These are phyloP conservation scores for Tylopilus sp. DNA, from an alignment of 768 basidiomycete species.

Conservation along the genomic window DNA sequence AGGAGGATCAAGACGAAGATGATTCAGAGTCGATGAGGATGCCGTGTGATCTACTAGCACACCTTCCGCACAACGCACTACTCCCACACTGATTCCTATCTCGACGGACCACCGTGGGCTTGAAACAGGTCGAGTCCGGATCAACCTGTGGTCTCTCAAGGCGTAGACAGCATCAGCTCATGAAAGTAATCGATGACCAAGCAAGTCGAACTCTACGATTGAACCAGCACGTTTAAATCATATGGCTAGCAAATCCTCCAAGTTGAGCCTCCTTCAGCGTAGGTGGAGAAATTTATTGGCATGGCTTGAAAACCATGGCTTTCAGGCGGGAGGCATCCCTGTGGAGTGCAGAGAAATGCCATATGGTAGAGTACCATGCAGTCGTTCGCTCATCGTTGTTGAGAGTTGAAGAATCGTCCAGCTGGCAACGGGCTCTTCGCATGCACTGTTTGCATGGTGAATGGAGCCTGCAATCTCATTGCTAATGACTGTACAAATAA, in stretches of 20 bases:
- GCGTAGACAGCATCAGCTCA: no score
- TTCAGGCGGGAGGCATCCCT: slow-evolving; percentile 40
- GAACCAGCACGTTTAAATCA: background rate
- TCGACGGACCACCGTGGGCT: no score
- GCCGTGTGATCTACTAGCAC: no score
- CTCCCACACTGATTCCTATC: no score
- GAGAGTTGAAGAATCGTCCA: slow-evolving; percentile 22
- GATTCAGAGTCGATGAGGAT: background rate
- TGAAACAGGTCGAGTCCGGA: no score
- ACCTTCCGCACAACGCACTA: no score
- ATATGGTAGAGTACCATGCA: slow-evolving; percentile 42
- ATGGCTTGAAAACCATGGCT: slow-evolving; percentile 53
- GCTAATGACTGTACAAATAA: background rate
- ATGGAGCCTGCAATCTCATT: slow-evolving; percentile 10
- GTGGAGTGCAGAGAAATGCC: slow-evolving; percentile 51
- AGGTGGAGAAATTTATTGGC: slow-evolving; percentile 47
- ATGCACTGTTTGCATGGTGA: slow-evolving; percentile 38
- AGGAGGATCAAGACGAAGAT: background rate
- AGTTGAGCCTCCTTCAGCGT: slow-evolving; percentile 1
- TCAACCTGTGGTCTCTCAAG: no score
- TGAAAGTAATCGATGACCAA: no score
- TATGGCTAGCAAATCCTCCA: slow-evolving; percentile 6
- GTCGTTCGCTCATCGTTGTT: background rate
- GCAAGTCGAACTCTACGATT: no score
- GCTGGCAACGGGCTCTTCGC: slow-evolving; percentile 73